phyloP scores from a whole-genome alignment of 345 rosid species.

The Eucalyptus coolabah region DNA sequence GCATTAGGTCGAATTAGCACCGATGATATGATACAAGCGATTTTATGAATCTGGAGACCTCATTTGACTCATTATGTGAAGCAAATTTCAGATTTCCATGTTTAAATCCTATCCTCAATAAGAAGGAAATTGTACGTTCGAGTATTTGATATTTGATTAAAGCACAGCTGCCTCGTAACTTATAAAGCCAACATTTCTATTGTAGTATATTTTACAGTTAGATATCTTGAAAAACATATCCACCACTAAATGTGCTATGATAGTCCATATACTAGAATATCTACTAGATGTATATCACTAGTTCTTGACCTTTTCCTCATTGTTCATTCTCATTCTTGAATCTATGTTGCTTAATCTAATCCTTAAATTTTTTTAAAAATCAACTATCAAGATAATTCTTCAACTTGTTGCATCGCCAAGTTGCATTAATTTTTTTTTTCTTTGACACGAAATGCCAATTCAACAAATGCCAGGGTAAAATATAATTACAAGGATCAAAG shows the following conservation, averaged over 20 bases:
- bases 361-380: neutral
- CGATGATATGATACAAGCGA: neutral
- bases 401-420: neutral
- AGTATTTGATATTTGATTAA: neutral
- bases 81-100: neutral
- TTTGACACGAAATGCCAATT: neutral
- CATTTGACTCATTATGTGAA: neutral
- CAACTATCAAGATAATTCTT: neutral
- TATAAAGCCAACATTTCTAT: neutral
- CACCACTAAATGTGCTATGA: neutral
- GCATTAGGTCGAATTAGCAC: neutral
- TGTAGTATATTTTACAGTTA: neutral
- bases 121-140: neutral
- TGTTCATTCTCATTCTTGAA: neutral
- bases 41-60: neutral
- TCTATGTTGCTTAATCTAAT: neutral
- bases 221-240: neutral
- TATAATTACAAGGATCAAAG: neutral
- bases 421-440: neutral
- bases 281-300: neutral
- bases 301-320: neutral
- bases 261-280: neutral
- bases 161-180: neutral
- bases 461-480: neutral
- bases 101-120: neutral